These are phyloP conservation scores for Rhodomyrtus psidioides DNA, from an alignment of 441 rosid genomes.

Conservation along the genomic window DNA sequence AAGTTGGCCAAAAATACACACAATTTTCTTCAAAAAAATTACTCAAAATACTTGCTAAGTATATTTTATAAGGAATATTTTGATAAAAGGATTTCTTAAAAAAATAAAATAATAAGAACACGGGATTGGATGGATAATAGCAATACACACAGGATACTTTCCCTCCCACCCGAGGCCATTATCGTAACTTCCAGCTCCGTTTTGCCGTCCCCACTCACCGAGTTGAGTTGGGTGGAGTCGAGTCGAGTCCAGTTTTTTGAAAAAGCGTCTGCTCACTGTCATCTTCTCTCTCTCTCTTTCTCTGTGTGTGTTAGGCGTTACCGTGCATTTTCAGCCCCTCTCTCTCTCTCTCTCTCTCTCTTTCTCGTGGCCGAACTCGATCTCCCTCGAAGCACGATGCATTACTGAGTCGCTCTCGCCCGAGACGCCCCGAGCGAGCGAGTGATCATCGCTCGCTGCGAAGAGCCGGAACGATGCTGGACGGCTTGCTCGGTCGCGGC, in stretches of 20 bases:
- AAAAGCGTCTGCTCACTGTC: background rate
- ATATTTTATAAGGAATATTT: too few relatives aligned
- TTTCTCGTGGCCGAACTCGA: background rate
- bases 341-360: background rate
- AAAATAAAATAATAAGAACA: too few relatives aligned
- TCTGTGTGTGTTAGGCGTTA: background rate
- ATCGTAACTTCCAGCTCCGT: background rate
- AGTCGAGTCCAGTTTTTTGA: background rate
- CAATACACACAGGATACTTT: too few relatives aligned
- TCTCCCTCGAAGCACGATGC: background rate
- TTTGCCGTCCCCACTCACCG: background rate
- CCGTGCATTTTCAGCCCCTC: background rate
- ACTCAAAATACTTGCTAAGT: too few relatives aligned
- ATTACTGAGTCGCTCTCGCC: background rate
- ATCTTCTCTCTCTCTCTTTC: background rate
- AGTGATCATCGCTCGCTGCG: background rate
- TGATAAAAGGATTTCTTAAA: too few relatives aligned
- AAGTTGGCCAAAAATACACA: too few relatives aligned
- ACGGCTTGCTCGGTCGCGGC: conserved; percentile 75
- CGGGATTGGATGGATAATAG: too few relatives aligned
- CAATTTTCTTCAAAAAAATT: too few relatives aligned
- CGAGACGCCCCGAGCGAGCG: background rate
- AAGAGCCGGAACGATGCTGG: conserved; percentile 40
- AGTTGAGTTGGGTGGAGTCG: background rate
- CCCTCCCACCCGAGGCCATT: background rate